Evolutionary conservation across 805 yeast genomes (phyloP).

Genomic region (Isabelozyma rhagii): DNA sequence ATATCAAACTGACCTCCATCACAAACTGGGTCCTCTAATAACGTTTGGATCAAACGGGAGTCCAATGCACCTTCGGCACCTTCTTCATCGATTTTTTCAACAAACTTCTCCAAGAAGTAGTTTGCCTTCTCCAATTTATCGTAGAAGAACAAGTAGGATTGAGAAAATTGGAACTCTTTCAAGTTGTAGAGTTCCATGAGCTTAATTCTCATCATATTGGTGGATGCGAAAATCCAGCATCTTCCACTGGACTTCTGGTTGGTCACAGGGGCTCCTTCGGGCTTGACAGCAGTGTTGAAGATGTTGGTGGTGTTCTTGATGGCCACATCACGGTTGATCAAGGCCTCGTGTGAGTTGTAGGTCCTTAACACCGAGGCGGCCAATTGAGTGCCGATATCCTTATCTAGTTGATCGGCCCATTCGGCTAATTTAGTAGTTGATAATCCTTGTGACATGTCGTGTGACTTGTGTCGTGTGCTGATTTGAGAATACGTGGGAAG

Average conservation of each 20-base stretch:
- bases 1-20: conserved; percentile 19
- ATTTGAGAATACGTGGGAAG: not conserved
- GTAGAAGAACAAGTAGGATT: conserved; percentile 16
- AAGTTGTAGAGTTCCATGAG: conserved; percentile 12
- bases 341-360: conserved; percentile 14
- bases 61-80: conserved; percentile 5
- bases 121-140: conserved; percentile 18
- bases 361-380: conserved; percentile 3
- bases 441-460: not conserved
- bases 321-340: conserved; percentile 11
- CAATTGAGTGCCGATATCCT: conserved; percentile 2
- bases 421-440: not conserved
- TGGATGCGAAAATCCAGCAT: conserved; percentile 18
- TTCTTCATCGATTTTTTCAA: conserved; percentile 10
- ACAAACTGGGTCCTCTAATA: conserved; percentile 14
- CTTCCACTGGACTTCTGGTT: conserved; percentile 28
- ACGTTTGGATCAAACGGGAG: conserved; percentile 11
- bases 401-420: conserved; percentile 1
- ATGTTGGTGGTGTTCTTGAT: conserved; percentile 23
- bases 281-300: conserved; percentile 41
- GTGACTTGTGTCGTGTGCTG: not conserved
- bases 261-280: conserved; percentile 62
- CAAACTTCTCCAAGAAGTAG: conserved; percentile 13
- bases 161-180: conserved; percentile 18
- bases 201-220: conserved; percentile 13